phyloP scores from a whole-genome alignment of 495 filamentous ascomycete genomes.

The Pseudotulostoma volvatum region DNA sequence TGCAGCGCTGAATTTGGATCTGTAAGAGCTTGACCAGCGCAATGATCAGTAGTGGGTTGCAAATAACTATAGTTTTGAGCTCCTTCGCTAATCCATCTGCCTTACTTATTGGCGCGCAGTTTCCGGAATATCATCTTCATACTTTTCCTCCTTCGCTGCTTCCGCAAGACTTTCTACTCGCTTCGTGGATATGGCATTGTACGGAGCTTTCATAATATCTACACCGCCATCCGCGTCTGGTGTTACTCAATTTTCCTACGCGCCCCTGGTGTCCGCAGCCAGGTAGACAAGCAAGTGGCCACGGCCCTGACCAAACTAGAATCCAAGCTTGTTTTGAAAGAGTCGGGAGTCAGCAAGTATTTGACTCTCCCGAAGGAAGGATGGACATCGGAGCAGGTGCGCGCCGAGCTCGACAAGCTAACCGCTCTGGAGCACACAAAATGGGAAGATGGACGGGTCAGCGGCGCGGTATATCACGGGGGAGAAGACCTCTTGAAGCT shows the following conservation, averaged over 20 bases:
- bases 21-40: slow-evolving; percentile 43
- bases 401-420: slow-evolving; percentile 63
- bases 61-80: too few relatives aligned
- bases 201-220: slow-evolving; percentile 59
- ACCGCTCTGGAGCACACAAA: slow-evolving; percentile 78
- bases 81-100: background rate
- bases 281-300: slow-evolving; percentile 64
- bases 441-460: slow-evolving; percentile 93
- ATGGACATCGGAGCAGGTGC: slow-evolving; percentile 63
- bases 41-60: too few relatives aligned
- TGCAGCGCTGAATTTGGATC: slow-evolving; percentile 55
- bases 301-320: slow-evolving; percentile 58
- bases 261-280: slow-evolving; percentile 62
- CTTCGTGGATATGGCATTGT: slow-evolving; percentile 77
- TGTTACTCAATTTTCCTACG: slow-evolving; percentile 77
- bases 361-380: slow-evolving; percentile 69
- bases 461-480: slow-evolving; percentile 92
- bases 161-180: slow-evolving; percentile 62
- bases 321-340: slow-evolving; percentile 58
- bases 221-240: slow-evolving; percentile 47
- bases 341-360: slow-evolving; percentile 56
- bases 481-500: slow-evolving; percentile 68
- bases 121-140: slow-evolving; percentile 79
- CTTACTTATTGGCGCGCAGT: slow-evolving; percentile 26
- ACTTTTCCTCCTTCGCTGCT: slow-evolving; percentile 76